phyloP scores from a whole-genome alignment of 768 basidiomycete species.

The Termitomyces bulborhizus region DNA sequence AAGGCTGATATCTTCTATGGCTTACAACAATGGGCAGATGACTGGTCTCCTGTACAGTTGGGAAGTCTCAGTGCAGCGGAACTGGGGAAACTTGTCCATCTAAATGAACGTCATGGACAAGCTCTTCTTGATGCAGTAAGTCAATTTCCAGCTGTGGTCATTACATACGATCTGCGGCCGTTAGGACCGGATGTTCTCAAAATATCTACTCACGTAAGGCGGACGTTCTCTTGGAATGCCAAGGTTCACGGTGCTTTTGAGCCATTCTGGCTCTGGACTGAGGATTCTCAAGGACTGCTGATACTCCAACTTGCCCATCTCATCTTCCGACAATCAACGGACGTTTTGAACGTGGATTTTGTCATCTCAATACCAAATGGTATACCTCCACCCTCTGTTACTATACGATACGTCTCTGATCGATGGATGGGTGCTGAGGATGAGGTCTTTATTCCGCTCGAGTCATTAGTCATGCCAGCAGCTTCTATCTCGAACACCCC shows the following conservation, averaged over 20 bases:
- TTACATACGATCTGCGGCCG: conserved; percentile 71
- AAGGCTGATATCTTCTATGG: conserved; percentile 74
- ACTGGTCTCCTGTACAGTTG: conserved; percentile 70
- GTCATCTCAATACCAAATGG: conserved; percentile 66
- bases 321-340: conserved; percentile 61
- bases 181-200: conserved; percentile 80
- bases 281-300: conserved; percentile 73
- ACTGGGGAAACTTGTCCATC: conserved; percentile 73
- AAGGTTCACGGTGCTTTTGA: conserved; percentile 72
- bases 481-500: conserved; percentile 50
- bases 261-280: conserved; percentile 95
- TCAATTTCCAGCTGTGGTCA: conserved; percentile 71
- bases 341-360: conserved; percentile 62
- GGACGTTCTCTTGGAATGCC: conserved; percentile 74
- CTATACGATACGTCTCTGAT: conserved; percentile 80
- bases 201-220: conserved; percentile 56
- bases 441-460: conserved; percentile 55
- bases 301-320: conserved; percentile 80
- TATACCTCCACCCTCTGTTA: conserved; percentile 56
- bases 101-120: conserved; percentile 80
- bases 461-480: conserved; percentile 70
- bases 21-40: conserved; percentile 75
- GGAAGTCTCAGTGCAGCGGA: conserved; percentile 58
- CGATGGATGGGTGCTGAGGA: conserved; percentile 92
- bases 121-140: conserved; percentile 76